phyloP scores from a whole-genome alignment of 1,284 basidiomycete species.

The Trametes hirsuta region DNA sequence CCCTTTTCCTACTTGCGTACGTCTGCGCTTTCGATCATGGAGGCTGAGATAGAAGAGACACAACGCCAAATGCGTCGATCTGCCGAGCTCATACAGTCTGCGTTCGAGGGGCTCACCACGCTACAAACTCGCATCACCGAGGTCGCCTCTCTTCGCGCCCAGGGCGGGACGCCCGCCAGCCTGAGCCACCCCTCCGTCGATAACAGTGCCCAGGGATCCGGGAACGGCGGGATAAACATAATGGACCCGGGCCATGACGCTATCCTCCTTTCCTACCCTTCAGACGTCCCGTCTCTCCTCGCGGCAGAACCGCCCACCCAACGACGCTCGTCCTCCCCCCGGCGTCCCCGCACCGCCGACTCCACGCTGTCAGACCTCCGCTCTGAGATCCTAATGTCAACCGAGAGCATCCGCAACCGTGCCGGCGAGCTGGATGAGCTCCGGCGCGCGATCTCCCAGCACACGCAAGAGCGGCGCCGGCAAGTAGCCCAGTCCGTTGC shows the following conservation, averaged over 20 bases:
- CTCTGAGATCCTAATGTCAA: constrained; percentile 14
- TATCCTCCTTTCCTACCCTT: constrained; percentile 31
- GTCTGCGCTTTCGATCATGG: constrained; percentile 6
- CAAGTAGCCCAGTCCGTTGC: neutral
- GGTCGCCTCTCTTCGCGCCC: constrained; percentile 5
- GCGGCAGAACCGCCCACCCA: neutral
- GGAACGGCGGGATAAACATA: neutral
- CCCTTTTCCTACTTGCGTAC: neutral
- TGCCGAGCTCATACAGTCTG: constrained; percentile 20
- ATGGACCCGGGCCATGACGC: constrained; percentile 36
- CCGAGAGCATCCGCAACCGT: constrained; percentile 19
- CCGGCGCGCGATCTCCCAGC: constrained; percentile 14
- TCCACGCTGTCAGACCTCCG: constrained; percentile 15
- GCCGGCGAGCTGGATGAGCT: constrained; percentile 23
- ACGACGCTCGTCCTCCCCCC: neutral
- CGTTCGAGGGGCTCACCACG: constrained; percentile 20
- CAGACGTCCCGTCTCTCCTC: neutral
- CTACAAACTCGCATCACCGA: constrained; percentile 16
- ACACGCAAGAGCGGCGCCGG: constrained; percentile 10
- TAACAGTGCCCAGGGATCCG: neutral
- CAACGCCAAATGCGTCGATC: constrained; percentile 20
- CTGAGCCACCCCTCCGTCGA: neutral
- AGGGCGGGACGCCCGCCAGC: neutral
- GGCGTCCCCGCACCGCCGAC: constrained; percentile 6
- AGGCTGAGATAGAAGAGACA: constrained; percentile 22